These are phyloP conservation scores for Cladorrhinum sp. DNA, from an alignment of 2,329 filamentous ascomycete genomes.

Conservation along the genomic window DNA sequence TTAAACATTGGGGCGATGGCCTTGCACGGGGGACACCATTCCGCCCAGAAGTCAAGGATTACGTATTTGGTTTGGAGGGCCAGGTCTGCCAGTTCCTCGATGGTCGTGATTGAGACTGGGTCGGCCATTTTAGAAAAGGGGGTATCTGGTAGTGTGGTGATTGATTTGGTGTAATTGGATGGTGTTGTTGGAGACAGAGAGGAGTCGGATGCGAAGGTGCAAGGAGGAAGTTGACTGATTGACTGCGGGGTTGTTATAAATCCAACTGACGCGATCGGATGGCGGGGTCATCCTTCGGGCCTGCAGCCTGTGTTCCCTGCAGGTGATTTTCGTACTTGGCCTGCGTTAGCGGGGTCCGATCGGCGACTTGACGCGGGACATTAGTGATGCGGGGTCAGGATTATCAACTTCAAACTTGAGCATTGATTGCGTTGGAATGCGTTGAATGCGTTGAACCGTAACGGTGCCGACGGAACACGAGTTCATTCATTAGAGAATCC, in stretches of 20 bases:
- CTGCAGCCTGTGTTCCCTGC: background rate
- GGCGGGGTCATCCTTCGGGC: background rate
- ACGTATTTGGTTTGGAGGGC: slow-evolving; percentile 41
- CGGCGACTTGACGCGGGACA: background rate
- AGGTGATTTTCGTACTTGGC: background rate
- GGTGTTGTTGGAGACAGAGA: background rate
- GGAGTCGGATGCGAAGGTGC: background rate
- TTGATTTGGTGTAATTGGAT: background rate
- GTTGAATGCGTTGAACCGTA: background rate
- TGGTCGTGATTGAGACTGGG: slow-evolving; percentile 6
- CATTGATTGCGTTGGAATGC: no score
- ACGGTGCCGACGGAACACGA: background rate
- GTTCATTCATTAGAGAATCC: background rate
- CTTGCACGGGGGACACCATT: slow-evolving; percentile 52
- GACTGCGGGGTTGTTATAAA: background rate
- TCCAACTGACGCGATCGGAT: background rate
- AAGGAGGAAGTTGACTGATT: background rate
- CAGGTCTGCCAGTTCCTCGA: slow-evolving; percentile 37
- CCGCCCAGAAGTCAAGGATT: slow-evolving; percentile 48
- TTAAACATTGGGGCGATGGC: slow-evolving; percentile 45
- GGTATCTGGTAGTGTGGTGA: background rate
- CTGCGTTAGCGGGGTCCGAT: background rate
- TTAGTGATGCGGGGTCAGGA: background rate
- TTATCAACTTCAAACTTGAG: no score
- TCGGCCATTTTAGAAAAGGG: slow-evolving; percentile 23